These are phyloP conservation scores for Entelexis paramagnoliae DNA, from an alignment of 1,139 yeast species.

Conservation along the genomic window DNA sequence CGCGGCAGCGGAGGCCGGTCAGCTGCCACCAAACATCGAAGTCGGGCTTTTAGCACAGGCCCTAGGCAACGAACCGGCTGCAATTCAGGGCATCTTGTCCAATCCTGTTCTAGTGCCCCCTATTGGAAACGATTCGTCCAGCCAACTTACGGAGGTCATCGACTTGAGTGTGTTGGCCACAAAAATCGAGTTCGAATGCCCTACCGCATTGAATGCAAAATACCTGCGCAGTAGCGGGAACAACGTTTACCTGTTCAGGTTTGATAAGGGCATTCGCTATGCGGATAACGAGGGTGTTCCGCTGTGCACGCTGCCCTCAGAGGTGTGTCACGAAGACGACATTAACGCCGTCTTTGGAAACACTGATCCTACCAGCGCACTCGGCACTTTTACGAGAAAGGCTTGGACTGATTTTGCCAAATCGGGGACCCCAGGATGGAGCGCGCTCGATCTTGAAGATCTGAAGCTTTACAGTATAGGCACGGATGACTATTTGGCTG, in stretches of 20 bases:
- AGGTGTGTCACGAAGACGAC: slow-evolving; percentile 7
- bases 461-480: slow-evolving; percentile 1
- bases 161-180: background rate
- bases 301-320: background rate
- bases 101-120: background rate
- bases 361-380: background rate
- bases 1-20: background rate
- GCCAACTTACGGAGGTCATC: background rate
- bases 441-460: background rate
- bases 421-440: background rate
- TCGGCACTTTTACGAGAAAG: background rate
- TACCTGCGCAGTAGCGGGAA: background rate
- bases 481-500: background rate
- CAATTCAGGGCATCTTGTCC: background rate
- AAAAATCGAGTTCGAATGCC: background rate
- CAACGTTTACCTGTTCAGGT: background rate
- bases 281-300: background rate
- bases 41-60: background rate
- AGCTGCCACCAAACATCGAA: background rate
- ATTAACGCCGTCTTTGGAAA: background rate
- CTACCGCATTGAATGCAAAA: slow-evolving; percentile 2
- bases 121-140: background rate
- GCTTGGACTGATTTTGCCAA: background rate
- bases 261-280: background rate
- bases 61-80: background rate